phyloP scores from a whole-genome alignment of 2,329 filamentous ascomycete species.

The Aspergillus sp. region DNA sequence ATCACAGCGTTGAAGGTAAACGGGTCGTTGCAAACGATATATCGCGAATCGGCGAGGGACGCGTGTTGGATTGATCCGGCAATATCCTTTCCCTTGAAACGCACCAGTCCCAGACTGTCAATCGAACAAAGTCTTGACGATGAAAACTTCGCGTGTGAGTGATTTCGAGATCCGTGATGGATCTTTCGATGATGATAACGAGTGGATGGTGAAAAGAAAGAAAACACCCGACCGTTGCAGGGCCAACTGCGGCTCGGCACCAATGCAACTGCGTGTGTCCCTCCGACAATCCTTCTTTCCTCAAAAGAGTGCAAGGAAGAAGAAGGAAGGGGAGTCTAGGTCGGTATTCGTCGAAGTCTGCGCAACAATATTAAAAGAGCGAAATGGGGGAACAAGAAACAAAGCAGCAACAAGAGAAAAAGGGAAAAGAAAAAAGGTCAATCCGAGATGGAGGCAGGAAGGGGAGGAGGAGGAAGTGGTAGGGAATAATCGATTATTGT shows the following conservation, averaged over 20 bases:
- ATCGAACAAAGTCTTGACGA: no score
- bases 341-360: constrained; percentile 5
- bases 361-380: constrained; percentile 10
- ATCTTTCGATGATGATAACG: neutral
- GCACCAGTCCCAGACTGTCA: no score
- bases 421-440: constrained; percentile 8
- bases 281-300: constrained; percentile 16
- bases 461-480: constrained; percentile 22
- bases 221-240: neutral
- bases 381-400: constrained; percentile 11
- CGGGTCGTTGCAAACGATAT: no score
- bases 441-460: constrained; percentile 18
- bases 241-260: neutral
- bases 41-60: no score
- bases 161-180: neutral
- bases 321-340: constrained; percentile 15
- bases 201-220: neutral
- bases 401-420: constrained; percentile 17
- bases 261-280: constrained; percentile 3
- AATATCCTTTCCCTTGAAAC: no score
- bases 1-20: no score
- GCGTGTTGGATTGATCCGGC: no score
- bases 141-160: neutral
- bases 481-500: constrained; percentile 20
- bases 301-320: constrained; percentile 22